Evolutionary conservation across 2,329 filamentous ascomycete species (phyloP).

Genomic region (Catunica adiposa): DNA sequence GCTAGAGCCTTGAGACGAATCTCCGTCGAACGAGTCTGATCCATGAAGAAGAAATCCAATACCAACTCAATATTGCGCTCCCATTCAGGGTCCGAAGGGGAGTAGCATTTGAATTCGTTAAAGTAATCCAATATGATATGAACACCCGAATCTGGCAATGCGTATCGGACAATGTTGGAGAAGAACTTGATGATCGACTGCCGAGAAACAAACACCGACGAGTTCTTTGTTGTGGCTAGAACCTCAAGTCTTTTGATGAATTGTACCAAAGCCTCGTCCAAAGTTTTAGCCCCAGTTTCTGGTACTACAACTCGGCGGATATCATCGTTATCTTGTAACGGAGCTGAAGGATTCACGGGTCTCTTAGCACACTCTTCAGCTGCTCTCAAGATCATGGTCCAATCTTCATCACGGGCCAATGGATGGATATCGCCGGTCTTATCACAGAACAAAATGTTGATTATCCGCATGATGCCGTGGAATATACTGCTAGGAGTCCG

Average conservation of each 20-base stretch:
- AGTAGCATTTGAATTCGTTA: conserved; percentile 51
- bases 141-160: conserved; percentile 48
- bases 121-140: conserved; percentile 51
- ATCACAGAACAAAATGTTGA: conserved; percentile 39
- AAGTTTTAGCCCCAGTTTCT: conserved; percentile 6
- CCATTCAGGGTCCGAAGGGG: conserved; percentile 55
- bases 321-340: not conserved
- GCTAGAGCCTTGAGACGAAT: conserved; percentile 47
- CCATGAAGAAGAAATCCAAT: conserved; percentile 45
- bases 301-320: not conserved
- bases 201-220: conserved; percentile 42
- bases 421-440: conserved; percentile 35
- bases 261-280: conserved; percentile 27
- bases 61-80: conserved; percentile 45
- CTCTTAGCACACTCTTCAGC: conserved; percentile 33
- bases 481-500: conserved; percentile 28
- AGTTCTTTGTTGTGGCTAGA: conserved; percentile 28
- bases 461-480: conserved; percentile 31
- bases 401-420: conserved; percentile 48
- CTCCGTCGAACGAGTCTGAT: conserved; percentile 40
- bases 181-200: conserved; percentile 53
- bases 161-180: conserved; percentile 36
- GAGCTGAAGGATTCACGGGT: conserved; percentile 8
- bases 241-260: conserved; percentile 35
- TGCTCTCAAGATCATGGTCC: conserved; percentile 43